A percentile compares a stretch with the other conserved stretches of the same genome.
Conservation (phyloP, 371 early-diverging fungal genomes). For the Apophysomyces sp. region DNA sequence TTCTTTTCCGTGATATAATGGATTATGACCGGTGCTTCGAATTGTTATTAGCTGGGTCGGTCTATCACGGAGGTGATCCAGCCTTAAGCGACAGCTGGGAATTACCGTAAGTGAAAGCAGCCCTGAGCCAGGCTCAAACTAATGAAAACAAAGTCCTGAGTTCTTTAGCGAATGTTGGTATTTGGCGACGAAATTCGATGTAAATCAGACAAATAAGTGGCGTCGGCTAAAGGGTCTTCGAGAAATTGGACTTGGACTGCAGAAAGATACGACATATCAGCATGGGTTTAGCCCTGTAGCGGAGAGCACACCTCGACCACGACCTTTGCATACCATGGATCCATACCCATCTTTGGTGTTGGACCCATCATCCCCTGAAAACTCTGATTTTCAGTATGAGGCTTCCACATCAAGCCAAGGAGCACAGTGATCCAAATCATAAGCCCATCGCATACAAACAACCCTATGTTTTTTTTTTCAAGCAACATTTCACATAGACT, state of each 20-base stretch:
- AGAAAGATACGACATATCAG: background rate
- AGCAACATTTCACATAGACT: no score
- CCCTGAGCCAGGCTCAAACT: background rate
- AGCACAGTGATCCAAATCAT: no score
- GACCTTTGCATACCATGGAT: no score
- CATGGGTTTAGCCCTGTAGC: no score
- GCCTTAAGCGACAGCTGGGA: slow-evolving; percentile 44
- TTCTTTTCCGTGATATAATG: slow-evolving; percentile 42
- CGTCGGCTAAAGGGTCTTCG: slow-evolving; percentile 28
- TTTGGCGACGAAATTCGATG: slow-evolving; percentile 31
- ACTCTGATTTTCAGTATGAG: background rate
- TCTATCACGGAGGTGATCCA: slow-evolving; percentile 47
- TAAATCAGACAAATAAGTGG: slow-evolving; percentile 36
- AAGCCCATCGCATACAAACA: no score
- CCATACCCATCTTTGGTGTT: no score
- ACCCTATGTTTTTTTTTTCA: no score
- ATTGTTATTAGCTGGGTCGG: slow-evolving; percentile 35
- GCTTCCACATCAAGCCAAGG: no score
- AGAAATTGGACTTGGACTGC: slow-evolving; percentile 11
- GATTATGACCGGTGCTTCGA: slow-evolving; percentile 49
- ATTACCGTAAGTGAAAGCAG: slow-evolving; percentile 19
- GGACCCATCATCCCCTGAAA: no score
- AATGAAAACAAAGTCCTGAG: background rate
- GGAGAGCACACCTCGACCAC: no score
- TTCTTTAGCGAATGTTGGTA: slow-evolving; percentile 40